Conservation (phyloP, 2,329 filamentous ascomycete species). For the Arthrocladium fulminans region DNA sequence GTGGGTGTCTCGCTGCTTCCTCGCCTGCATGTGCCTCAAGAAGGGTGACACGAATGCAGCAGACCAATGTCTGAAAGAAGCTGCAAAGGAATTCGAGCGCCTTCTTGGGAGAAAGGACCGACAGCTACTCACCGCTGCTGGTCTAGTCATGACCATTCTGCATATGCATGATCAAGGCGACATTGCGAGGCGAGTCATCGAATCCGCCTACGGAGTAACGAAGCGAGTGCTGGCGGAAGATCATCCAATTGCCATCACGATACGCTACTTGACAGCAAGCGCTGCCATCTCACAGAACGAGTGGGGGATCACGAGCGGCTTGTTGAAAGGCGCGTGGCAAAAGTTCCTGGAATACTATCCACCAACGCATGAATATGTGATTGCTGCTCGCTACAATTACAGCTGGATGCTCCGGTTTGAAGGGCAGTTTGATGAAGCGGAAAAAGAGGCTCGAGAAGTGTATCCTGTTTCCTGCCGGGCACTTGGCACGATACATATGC, state of each 20-base stretch:
- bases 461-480: conserved; percentile 13
- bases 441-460: conserved; percentile 13
- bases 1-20: conserved; percentile 23
- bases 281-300: conserved; percentile 13
- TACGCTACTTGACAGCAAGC: conserved; percentile 18
- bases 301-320: conserved; percentile 16
- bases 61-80: conserved; percentile 16
- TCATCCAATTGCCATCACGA: conserved; percentile 16
- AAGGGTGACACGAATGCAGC: conserved; percentile 15
- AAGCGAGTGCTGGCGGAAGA: conserved; percentile 12
- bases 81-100: conserved; percentile 18
- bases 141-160: conserved; percentile 16
- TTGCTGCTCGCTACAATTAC: conserved; percentile 20
- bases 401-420: conserved; percentile 21
- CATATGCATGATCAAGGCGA: conserved; percentile 21
- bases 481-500: conserved; percentile 13
- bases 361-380: conserved; percentile 10
- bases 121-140: conserved; percentile 5
- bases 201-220: conserved; percentile 14
- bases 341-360: conserved; percentile 7
- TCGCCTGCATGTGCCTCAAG: conserved; percentile 21
- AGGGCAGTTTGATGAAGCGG: conserved; percentile 13
- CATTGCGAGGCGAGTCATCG: conserved; percentile 17
- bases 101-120: conserved; percentile 19
- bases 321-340: conserved; percentile 11